Evolutionary conservation across 1,284 basidiomycete species (phyloP), one percentile per base, ranked within the genome.

Genomic region (Rhodotorula mucilaginosa): DNA sequence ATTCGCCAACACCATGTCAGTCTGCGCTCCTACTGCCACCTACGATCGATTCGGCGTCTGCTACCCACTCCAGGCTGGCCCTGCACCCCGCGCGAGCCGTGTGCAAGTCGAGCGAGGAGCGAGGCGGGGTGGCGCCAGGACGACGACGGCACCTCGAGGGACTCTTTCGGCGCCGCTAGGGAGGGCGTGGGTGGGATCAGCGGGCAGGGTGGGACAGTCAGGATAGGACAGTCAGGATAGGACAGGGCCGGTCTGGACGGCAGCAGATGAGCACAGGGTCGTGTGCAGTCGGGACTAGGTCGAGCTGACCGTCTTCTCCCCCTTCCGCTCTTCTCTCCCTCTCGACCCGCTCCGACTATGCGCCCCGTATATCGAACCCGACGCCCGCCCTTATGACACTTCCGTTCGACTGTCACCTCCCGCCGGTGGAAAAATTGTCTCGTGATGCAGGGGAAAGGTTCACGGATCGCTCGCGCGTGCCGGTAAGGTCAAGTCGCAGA

Each of bases 381-480:
- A n/a, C 10, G 34, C 18, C 46, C 31, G 34, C 34, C 34, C 34
- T 34, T 7, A 39, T 51, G 8, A 15, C 46, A 16, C 3, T 51
- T 12, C 18, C 26, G 26, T 26, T 26, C 26, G 26, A 26, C 26
- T 26, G 26, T 26, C 19, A 31, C 13, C 29, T 4, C 71, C 15
- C 39, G 39, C 39, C 39, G 39, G 39, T 10, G 39, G 39, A 12
- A 44, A 12, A 44, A 18, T 13, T n/a, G 26, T 29, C 5, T 31
- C 16, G 54, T 44, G 21, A 23, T 29, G 26, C 63, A 85, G 85
- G 84, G 84, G 84, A 80, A 85, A 85, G 82, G 96, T 97, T 86
- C 95, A 98, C 91, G 95, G 96, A 84, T 97, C 95, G 83, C 93
- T 98, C 86, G 95, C 95, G 84, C 95, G 96, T 89, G 95, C 94